Base-by-base conservation (phyloP, 441 rosid species). In the Eruca vesicaria region DNA sequence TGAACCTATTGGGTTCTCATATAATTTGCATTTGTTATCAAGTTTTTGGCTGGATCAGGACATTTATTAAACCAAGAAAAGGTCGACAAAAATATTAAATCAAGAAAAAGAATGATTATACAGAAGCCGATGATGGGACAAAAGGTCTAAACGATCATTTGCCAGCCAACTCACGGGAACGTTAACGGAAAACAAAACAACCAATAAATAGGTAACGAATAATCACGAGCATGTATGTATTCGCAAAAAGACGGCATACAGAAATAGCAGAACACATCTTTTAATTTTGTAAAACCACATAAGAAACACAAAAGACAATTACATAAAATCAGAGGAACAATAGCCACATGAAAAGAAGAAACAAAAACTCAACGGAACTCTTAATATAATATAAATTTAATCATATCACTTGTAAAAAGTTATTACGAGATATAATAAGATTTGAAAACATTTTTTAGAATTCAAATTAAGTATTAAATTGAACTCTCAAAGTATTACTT, bases 221-320 rank as follows among this genome's bases (percentile, higher is more conserved):
- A 79, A 76, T 84, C 86, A 84, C 86, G 84, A 84, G 84, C 76
- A 43, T 67, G 62, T 74, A 68, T 58, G 62, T 72, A 68, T 58
- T 41, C 82, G 70, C 83, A 59, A 82, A 81, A 84, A 70, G 87
- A 84, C 88, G 76, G 76, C 83, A 45, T 63, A 80, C 55, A 14
- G 11, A 66, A 73, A 21, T 15, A 81, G 77, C 50, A 84, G 79
- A 56, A 68, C 72, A 7, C 21, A 68, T 36, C 31, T 29, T 20
- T 28, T 21, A 21, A 41, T 16, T 18, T 52, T 7, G 33, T 60
- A 35, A 61, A 70, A 9, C 66, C 65, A 63, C 23, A 31, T 14
- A 15, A 50, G 23, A 60, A 58, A 21, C 50, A 50, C 68, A 16
- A 74, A 32, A 74, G 23, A 74, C 41, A 61, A 18, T 35, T 23